Percentiles rank a stretch among this genome's conserved stretches.
Conservation (phyloP, 1,284 basidiomycete species). For the Boletus albobrunnescens region DNA sequence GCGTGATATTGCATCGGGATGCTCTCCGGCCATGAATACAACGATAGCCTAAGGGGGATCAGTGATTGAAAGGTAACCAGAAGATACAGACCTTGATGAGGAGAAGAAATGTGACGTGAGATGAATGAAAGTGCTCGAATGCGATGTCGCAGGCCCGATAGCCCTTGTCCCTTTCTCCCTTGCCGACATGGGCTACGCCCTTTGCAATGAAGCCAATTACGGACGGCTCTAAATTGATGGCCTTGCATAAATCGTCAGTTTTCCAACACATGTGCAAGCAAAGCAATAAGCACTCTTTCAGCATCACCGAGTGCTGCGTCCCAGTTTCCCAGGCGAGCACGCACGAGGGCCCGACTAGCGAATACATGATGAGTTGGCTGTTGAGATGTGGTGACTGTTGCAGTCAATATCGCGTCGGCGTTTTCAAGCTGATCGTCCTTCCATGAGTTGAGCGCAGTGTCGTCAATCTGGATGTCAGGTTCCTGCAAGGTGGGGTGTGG, state of each 20-base stretch:
- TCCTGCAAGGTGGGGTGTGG: too few relatives aligned
- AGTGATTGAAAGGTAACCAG: too few relatives aligned
- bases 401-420: neutral
- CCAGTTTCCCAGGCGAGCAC: neutral
- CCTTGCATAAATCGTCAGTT: neutral
- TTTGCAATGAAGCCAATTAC: neutral
- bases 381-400: neutral
- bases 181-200: neutral
- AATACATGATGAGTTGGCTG: neutral
- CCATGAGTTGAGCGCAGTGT: neutral
- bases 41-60: neutral
- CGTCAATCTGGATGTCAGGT: neutral
- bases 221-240: neutral
- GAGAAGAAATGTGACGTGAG: neutral
- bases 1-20: neutral
- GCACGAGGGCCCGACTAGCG: neutral
- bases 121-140: neutral
- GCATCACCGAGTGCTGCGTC: neutral
- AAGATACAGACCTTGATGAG: neutral
- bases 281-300: neutral
- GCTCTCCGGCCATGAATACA: neutral
- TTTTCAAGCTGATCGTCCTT: neutral
- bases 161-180: neutral
- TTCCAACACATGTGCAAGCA: neutral
- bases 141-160: slow-evolving; percentile 1